Evolutionary conservation across 73 alveolate species (phyloP).

Genomic region (Paramecium sexaurelia): DNA sequence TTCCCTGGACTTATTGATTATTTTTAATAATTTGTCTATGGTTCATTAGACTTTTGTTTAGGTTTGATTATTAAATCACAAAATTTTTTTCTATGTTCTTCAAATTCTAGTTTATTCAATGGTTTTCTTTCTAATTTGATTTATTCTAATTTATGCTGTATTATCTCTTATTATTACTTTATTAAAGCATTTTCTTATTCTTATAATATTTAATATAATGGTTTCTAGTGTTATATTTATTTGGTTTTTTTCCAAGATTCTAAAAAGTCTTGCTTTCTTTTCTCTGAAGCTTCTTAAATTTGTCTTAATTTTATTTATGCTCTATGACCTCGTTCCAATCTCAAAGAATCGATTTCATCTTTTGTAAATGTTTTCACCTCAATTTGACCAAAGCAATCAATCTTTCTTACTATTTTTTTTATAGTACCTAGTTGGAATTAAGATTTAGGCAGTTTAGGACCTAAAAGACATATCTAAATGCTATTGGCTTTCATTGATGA

Average conservation of each 20-base stretch:
- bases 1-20: background rate
- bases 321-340: constrained; percentile 2
- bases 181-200: background rate
- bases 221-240: background rate
- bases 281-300: background rate
- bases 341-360: background rate
- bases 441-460: background rate
- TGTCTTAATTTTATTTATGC: background rate
- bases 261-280: background rate
- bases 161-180: background rate
- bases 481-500: background rate
- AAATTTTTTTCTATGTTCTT: constrained; percentile 26
- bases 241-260: constrained; percentile 15
- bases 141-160: background rate
- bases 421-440: background rate
- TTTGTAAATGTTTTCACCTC: background rate
- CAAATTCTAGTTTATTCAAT: background rate
- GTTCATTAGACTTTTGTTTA: background rate
- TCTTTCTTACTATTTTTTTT: background rate
- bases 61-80: background rate
- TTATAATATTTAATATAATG: background rate
- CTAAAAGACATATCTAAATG: background rate
- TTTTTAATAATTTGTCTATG: background rate
- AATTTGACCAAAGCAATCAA: constrained; percentile 3
- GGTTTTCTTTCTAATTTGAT: background rate